Base-by-base conservation (phyloP, 2,329 filamentous ascomycete species). In the Pleochaeta shiraiana region DNA sequence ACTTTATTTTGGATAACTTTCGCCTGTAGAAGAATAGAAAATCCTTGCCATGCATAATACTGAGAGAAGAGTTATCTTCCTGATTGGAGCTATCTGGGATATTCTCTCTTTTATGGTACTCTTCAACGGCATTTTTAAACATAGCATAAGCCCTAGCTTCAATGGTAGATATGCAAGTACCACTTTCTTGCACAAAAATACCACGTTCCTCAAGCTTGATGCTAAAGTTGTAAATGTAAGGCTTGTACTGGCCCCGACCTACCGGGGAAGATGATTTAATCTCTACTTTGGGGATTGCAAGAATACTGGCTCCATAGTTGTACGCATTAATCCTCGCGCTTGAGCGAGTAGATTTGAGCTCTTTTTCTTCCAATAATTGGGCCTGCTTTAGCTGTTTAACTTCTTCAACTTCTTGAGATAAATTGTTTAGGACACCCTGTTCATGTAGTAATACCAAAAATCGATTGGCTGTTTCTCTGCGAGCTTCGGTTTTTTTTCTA, bases 1-100 rank as follows among this genome's bases (percentile, higher is more conserved):
- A 11, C 6, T n/a, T n/a, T 33, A 21, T 2, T n/a, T 60, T 34
- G 31, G 55, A 28, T 16, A 24, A 33, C 34, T 33, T 31, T 34
- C 31, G 55, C 31, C 34, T 60, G n/a, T 34, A 60, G 26, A 33
- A 60, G 30, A 60, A 60, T 7, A 60, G 19, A 60, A 60, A 60
- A 16, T 60, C 55, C 9, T 60, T 60, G 19, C 28, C 55, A 3
- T 60, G 55, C 5, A 24, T n/a, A 21, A 33, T 7, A 19, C 34
- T 33, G 31, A 60, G 26, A 28, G 9, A n/a, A n/a, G 31, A 21
- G 14, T 21, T 33, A 60, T n/a, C 28, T 14, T 60, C 34, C 16
- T 34, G 16, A 11, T 3, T 14, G 24, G 19, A 33, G 5, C 12
- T 31, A 21, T 33, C 30, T 4, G 50, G 24, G 24, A 26, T 12